phyloP scores from a whole-genome alignment of 768 basidiomycete genomes.

The Chiua virens region DNA sequence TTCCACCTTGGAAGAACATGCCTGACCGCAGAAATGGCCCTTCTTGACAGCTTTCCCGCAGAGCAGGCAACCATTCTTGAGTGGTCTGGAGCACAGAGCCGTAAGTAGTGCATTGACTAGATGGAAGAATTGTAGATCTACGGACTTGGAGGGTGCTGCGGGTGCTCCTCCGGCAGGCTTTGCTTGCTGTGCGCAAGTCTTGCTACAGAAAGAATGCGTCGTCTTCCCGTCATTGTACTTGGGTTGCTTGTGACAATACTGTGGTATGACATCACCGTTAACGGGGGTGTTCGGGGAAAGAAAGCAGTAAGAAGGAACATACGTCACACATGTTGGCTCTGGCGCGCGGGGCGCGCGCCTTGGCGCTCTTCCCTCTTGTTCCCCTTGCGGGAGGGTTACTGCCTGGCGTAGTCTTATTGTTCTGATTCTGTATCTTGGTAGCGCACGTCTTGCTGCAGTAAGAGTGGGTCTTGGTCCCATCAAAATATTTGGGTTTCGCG shows the following conservation, averaged over 20 bases:
- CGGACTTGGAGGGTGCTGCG: constrained; percentile 31
- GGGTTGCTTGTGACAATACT: constrained; percentile 62
- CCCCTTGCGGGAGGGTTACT: constrained; percentile 28
- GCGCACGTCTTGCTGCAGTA: constrained; percentile 61
- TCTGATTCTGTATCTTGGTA: constrained; percentile 41
- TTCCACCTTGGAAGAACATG: constrained; percentile 55
- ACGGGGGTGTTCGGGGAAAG: neutral
- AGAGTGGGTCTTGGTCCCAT: constrained; percentile 54
- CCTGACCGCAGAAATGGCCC: constrained; percentile 61
- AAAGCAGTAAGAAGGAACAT: constrained; percentile 20
- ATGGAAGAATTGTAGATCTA: constrained; percentile 16
- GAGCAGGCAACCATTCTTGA: constrained; percentile 53
- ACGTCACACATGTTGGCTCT: constrained; percentile 51
- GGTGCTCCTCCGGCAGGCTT: constrained; percentile 29
- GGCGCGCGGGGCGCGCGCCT: constrained; percentile 20
- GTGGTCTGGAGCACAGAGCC: constrained; percentile 31
- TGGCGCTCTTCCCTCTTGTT: constrained; percentile 25
- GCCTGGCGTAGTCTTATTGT: constrained; percentile 17
- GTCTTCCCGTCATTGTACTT: constrained; percentile 58
- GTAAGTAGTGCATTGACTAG: constrained; percentile 32
- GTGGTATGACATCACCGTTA: constrained; percentile 9
- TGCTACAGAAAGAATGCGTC: constrained; percentile 63
- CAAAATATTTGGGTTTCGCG: constrained; percentile 53
- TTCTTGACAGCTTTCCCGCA: constrained; percentile 60
- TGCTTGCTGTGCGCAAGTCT: constrained; percentile 56